Evolutionary conservation across 805 yeast species (phyloP), one percentile per base, ranked within the genome.

Genomic region (Candida khao-thaluensis): DNA sequence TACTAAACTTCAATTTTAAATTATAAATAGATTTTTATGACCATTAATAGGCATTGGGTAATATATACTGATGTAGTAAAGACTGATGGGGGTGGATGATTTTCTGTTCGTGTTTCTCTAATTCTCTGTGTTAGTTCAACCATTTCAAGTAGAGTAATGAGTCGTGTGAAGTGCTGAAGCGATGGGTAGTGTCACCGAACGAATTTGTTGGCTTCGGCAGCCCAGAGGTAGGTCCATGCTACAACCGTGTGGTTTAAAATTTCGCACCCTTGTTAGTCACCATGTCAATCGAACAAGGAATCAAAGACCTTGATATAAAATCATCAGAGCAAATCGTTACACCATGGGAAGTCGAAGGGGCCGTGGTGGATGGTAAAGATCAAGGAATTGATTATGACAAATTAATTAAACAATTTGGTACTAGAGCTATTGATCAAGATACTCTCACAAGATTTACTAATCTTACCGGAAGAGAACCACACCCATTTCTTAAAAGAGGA

Each of bases 271-370:
- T n/a, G n/a, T n/a, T n/a, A n/a, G n/a, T n/a, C n/a, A n/a, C 9
- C 24, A 24, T 34, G 29, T 25, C 37, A 15, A 17, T 30, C 11
- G 37, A 34, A 40, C 40, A 47, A 37, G 42, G 38, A 5, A 41
- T 47, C 7, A 14, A 40, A 12, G 36, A 44, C 2, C 30, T 47
- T 12, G 43, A 41, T 17, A 15, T 42, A n/a, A 41, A 45, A n/a
- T 25, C 44, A 3, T 32, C 53, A n/a, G 71, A 65, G 27, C 75
- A 69, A 51, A 54, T 52, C 35, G 55, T 69, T 40, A 93, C 99
- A 1, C 99, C 99, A 35, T 93, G 99, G 99, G 99, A 93, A 60
- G 99, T 93, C 21, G 96, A 86, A 64, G 99, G 98, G 42, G 98
- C 97, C 2, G 95, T 91, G 33, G 96, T 88, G 42, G 95, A 90